Conservation (phyloP, 1,139 yeast species). For the Yamadazyma taylorii region DNA sequence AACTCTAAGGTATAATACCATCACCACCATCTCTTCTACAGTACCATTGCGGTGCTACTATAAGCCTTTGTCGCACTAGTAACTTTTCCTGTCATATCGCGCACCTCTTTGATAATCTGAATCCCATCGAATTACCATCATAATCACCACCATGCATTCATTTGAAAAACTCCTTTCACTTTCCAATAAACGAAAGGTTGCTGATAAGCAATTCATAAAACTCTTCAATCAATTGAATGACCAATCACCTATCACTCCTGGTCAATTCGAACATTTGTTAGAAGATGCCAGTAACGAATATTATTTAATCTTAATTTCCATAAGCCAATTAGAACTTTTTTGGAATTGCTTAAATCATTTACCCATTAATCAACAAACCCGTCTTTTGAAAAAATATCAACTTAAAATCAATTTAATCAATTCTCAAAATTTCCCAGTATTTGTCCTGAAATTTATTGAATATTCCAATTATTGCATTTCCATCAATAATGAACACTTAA, state of each 20-base stretch:
- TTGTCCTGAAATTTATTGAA: conserved; percentile 9
- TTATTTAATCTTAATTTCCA: conserved; percentile 11
- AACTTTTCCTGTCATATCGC: too few relatives aligned
- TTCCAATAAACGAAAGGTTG: conserved; percentile 16
- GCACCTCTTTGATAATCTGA: too few relatives aligned
- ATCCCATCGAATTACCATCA: too few relatives aligned
- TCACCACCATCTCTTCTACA: neutral
- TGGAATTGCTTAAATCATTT: conserved; percentile 15
- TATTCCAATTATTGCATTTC: conserved; percentile 12
- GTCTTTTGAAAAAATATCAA: conserved; percentile 14
- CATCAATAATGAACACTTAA: conserved; percentile 13
- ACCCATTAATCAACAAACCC: conserved; percentile 14
- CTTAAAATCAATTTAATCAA: conserved; percentile 7
- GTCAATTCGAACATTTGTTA: conserved; percentile 19
- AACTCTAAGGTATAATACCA: too few relatives aligned
- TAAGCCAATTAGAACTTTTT: conserved; percentile 9
- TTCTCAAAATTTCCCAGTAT: conserved; percentile 8
- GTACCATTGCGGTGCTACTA: too few relatives aligned
- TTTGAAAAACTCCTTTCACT: conserved; percentile 17
- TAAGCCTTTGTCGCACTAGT: too few relatives aligned
- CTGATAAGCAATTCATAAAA: conserved; percentile 19
- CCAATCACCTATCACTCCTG: conserved; percentile 11
- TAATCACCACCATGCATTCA: too few relatives aligned
- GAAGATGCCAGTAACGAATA: conserved; percentile 14
- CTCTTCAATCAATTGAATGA: conserved; percentile 21